A percentile compares a stretch with the other conserved stretches of the same genome.
phyloP scores from a whole-genome alignment of 768 basidiomycete genomes.

The Agaricus sinodeliciosus region DNA sequence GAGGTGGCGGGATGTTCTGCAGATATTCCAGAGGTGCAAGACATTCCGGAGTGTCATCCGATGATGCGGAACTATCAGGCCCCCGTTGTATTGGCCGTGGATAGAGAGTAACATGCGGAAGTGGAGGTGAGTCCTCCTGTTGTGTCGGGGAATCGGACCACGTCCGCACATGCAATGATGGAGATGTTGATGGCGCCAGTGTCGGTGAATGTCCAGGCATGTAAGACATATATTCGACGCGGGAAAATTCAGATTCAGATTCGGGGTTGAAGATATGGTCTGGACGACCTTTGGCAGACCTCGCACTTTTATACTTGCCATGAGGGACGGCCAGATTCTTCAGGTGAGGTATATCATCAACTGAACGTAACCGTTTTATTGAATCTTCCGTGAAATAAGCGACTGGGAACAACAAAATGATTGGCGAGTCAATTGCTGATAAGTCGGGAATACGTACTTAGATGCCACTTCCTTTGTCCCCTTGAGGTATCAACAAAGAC shows the following conservation, averaged over 20 bases:
- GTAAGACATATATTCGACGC: constrained; percentile 41
- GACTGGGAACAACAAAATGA: constrained; percentile 32
- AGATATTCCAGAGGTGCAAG: constrained; percentile 70
- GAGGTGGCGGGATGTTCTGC: constrained; percentile 53
- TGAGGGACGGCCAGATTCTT: constrained; percentile 50
- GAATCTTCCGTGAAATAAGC: constrained; percentile 78
- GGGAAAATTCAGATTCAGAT: constrained; percentile 29
- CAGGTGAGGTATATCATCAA: constrained; percentile 56
- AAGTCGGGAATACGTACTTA: constrained; percentile 42
- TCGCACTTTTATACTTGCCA: constrained; percentile 66
- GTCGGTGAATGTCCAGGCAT: constrained; percentile 21
- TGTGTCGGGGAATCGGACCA: constrained; percentile 14
- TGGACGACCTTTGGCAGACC: constrained; percentile 52
- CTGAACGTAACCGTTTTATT: constrained; percentile 47
- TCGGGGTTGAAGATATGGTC: constrained; percentile 45
- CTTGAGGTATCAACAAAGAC: constrained; percentile 63
- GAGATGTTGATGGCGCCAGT: constrained; percentile 14
- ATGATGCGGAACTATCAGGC: constrained; percentile 23
- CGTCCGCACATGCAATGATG: constrained; percentile 14
- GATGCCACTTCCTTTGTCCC: constrained; percentile 76
- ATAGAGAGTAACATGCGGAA: neutral
- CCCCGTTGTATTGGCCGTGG: constrained; percentile 16
- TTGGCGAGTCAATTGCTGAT: constrained; percentile 16
- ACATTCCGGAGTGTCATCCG: constrained; percentile 22
- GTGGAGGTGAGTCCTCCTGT: constrained; percentile 10